Evolutionary conservation across 176 grass and related monocot species (phyloP), one percentile per base, ranked within the genome.

Genomic region (Aegilops umbellulata): DNA sequence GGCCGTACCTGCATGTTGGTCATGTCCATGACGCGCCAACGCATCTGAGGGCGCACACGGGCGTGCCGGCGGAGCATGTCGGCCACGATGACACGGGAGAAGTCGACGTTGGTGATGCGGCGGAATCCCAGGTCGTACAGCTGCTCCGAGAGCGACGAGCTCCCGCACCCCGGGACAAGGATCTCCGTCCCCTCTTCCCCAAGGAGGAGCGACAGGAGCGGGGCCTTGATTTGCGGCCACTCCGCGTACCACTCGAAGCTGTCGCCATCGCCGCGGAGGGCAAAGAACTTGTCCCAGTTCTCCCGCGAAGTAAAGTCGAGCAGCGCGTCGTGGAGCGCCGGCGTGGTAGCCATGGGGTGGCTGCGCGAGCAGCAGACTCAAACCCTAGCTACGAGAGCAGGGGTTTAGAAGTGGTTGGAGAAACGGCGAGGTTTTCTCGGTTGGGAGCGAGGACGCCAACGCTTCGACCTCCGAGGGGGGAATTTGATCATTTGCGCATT

Each of bases 201-300:
- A 2, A 53, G 79, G 84, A 98, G 90, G 61, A 95, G 71, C 26
- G 82, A 71, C 49, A 92, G 69, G 65, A 98, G 87, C 17, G 96
- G 88, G 80, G 76, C 41, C 46, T 82, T 80, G 84, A 98, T 87
- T 41, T 82, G 84, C 11, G 86, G 86, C 96, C 96, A 98, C 76
- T 95, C 96, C 53, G 93, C 93, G 86, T 98, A 98, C 96, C 93
- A 98, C 79, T 95, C 93, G 83, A 98, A 98, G 69, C 65, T 92
- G 88, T 95, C 96, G 86, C 93, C 93, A 25, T 84, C 38, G 82
- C 93, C 96, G 60, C 96, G 88, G 46, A 98, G 82, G 46, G 88
- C 88, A 82, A 98, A 98, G 82, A 98, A 98, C 65, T 92, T 98
- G 84, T 98, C 96, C 96, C 96, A 95, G 76, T 98, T 98, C 82